A percentile compares a stretch with the other conserved stretches of the same genome.
phyloP scores from a whole-genome alignment of 257 asterid genomes.

The Ajuga chamaepitys region DNA sequence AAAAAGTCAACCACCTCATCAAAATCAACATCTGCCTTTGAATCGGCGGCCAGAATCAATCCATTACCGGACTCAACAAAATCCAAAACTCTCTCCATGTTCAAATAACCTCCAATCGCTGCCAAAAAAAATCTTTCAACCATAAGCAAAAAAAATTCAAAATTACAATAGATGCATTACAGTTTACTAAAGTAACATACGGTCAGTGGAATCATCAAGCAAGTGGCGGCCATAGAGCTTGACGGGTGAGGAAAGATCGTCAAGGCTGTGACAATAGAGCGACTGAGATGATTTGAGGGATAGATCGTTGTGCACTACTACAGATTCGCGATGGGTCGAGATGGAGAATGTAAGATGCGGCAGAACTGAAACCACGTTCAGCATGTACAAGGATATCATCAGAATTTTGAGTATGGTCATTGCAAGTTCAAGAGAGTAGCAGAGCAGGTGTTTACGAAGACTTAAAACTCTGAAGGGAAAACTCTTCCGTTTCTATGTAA shows the following conservation, averaged over 20 bases:
- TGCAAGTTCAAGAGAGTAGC: not conserved
- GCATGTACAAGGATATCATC: constrained; percentile 9
- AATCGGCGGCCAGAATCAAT: constrained; percentile 61
- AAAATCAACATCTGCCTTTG: constrained; percentile 31
- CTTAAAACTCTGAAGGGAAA: too few species aligned
- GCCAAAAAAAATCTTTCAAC: not conserved
- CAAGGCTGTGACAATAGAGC: too few species aligned
- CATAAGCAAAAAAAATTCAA: not conserved
- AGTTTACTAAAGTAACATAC: constrained; percentile 25
- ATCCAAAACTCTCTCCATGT: constrained; percentile 48
- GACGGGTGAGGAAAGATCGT: too few species aligned
- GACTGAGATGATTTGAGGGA: too few species aligned
- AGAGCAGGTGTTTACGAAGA: not conserved
- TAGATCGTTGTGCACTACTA: too few species aligned
- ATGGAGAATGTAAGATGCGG: constrained; percentile 30
- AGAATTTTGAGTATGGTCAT: constrained; percentile 16
- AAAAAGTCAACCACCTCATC: constrained; percentile 29
- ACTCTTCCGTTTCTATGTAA: too few species aligned
- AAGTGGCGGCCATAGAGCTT: constrained; percentile 18
- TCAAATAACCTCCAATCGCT: constrained; percentile 68
- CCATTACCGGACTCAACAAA: constrained; percentile 67
- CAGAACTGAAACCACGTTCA: constrained; percentile 23
- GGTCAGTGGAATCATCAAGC: constrained; percentile 43
- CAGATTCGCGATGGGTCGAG: constrained; percentile 39
- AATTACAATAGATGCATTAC: not conserved